phyloP scores from a whole-genome alignment of 2,329 filamentous ascomycete species.

The Sclerotinia subarctica region DNA sequence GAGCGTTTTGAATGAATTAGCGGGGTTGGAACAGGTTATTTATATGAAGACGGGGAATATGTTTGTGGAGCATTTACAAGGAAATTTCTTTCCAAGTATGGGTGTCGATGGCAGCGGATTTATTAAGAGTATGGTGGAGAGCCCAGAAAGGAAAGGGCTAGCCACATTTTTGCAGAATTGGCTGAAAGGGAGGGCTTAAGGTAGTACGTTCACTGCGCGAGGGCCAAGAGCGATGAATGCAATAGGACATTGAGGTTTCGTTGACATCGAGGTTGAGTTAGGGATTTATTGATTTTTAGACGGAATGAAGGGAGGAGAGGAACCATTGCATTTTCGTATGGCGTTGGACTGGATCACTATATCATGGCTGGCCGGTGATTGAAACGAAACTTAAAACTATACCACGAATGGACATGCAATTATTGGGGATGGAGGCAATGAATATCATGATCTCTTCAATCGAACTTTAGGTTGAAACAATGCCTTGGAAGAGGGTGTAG shows the following conservation, averaged over 20 bases:
- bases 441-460: conserved; percentile 4
- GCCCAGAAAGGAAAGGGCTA: conserved; percentile 58
- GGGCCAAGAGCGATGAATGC: background rate
- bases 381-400: conserved; percentile 13
- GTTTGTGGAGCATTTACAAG: conserved; percentile 69
- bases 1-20: conserved; percentile 84
- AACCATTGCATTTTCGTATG: conserved; percentile 17
- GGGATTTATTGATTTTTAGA: background rate
- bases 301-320: background rate
- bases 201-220: background rate
- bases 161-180: conserved; percentile 61
- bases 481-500: background rate
- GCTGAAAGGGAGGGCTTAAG: conserved; percentile 43
- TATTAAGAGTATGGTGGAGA: conserved; percentile 55
- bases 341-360: conserved; percentile 15
- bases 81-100: conserved; percentile 60
- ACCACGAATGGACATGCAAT: conserved; percentile 10
- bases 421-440: background rate
- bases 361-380: conserved; percentile 12
- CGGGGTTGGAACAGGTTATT: conserved; percentile 80
- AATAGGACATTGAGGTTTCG: background rate
- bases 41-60: conserved; percentile 83
- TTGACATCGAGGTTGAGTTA: background rate
- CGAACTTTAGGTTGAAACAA: background rate
- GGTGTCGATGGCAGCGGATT: conserved; percentile 62